Base-by-base conservation (phyloP, 2,329 filamentous ascomycete species). In the Aspergillus sp. region DNA sequence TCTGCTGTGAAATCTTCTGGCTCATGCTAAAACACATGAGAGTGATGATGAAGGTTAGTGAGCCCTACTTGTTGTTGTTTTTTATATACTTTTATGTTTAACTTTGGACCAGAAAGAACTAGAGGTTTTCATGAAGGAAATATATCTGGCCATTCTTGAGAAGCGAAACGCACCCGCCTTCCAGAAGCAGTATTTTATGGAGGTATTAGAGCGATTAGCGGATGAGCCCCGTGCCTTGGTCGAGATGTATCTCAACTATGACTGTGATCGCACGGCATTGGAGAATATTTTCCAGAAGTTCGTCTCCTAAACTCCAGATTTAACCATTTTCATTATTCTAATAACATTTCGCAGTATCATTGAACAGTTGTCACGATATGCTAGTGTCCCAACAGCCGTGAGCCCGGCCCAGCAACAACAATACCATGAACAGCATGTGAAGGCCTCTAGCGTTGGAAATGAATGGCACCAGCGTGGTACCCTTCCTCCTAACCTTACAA, bases 1-100 rank as follows among this genome's bases (percentile, higher is more conserved):
- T 98, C 43, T 93, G 91, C 73, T 93, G 90, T 68, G 95, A 99
- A 73, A 96, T 98, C 31, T 99, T 99, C 73, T 99, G 93, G 92
- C 82, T 98, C 57, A 96, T 97, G 88, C 79, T 97, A 44, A 96
- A 96, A 73, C 89, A 91, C 67, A 90, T 99, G 86, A 86, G 96
- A 60, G 89, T 95, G 2, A 89, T 93, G 62, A 90, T 99, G 76
- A 99, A 99, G 87, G 89, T 89, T 69, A 59, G 82, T 75, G 39
- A 8, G 23, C 27, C 31, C 39, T n/a, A 17, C 9, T 31, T 31
- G 27, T 31, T 31, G 27, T 8, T 31, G 41, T 6, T 2, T 33
- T 6, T 24, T 14, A n/a, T 24, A 6, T 23, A 21, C 37, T 35
- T 8, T 35, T 33, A 31, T 8, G 15, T 56, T 62, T 70, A 56